Percentiles rank a stretch among this genome's conserved stretches.
Evolutionary conservation across 331 rosid genomes (phyloP).

Genomic region (Malus hybrid): DNA sequence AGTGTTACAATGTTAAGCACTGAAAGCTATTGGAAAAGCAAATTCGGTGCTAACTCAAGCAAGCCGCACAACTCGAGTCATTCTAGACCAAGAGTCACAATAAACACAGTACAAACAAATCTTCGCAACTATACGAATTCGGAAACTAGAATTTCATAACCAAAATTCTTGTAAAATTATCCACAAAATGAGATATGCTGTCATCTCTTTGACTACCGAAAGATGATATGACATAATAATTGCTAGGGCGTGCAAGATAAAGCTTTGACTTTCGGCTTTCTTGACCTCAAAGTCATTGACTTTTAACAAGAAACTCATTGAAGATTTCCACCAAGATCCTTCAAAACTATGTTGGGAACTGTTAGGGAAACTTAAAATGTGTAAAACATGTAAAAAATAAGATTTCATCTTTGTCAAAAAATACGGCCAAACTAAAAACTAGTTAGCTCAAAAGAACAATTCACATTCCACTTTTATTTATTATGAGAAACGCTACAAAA

Average conservation of each 20-base stretch:
- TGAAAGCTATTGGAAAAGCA: neutral
- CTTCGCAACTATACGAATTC: neutral
- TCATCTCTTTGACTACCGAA: neutral
- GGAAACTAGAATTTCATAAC: neutral
- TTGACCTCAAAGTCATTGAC: neutral
- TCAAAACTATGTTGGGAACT: neutral
- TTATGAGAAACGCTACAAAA: no score
- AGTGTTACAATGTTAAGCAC: neutral
- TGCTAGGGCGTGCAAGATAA: neutral
- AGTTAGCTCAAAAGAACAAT: neutral
- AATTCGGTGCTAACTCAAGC: neutral
- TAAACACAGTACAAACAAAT: neutral
- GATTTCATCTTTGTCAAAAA: no score
- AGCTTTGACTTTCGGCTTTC: neutral
- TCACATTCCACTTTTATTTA: no score
- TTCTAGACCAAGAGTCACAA: neutral
- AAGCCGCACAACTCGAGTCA: neutral
- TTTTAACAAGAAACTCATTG: neutral
- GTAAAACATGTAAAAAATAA: no score
- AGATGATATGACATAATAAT: neutral
- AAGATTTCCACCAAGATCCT: neutral
- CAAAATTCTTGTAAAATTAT: neutral
- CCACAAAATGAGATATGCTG: neutral
- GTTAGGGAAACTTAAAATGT: neutral
- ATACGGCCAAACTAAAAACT: neutral